phyloP scores from a whole-genome alignment of 2,329 filamentous ascomycete genomes.

The Corinectria fuckeliana region DNA sequence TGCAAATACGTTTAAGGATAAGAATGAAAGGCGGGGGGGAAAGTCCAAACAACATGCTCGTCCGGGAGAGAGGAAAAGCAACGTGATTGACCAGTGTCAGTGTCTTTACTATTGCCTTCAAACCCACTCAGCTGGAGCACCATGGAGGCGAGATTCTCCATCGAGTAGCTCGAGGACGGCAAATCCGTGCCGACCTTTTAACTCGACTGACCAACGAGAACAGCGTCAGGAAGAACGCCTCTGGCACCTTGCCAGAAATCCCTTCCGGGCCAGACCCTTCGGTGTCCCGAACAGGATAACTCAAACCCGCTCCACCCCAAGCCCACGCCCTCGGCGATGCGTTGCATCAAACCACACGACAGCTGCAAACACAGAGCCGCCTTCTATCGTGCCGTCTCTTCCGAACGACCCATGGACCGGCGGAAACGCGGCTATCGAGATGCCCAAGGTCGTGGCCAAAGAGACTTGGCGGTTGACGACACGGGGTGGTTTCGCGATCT shows the following conservation, averaged over 20 bases:
- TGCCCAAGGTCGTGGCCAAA: constrained; percentile 28
- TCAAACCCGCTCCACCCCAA: constrained; percentile 5
- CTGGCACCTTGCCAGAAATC: background rate
- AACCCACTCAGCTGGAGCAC: too few relatives aligned
- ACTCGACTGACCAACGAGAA: constrained; percentile 6
- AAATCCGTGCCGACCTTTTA: background rate
- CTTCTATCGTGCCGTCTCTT: constrained; percentile 12
- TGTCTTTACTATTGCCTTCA: too few relatives aligned
- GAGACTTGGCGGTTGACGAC: constrained; percentile 25
- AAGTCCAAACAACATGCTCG: background rate
- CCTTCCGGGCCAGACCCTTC: constrained; percentile 9
- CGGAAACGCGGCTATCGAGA: constrained; percentile 18
- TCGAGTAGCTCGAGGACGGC: background rate
- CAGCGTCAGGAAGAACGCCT: background rate
- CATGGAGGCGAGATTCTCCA: background rate
- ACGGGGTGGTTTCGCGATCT: constrained; percentile 26
- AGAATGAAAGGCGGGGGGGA: background rate
- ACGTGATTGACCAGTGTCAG: too few relatives aligned
- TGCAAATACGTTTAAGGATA: constrained; percentile 17
- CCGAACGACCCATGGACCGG: background rate
- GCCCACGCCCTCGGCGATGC: constrained; percentile 25
- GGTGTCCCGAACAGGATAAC: constrained; percentile 32
- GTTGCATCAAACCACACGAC: background rate
- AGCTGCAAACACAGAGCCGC: constrained; percentile 7
- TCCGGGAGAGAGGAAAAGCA: background rate